Conservation (phyloP, 228 moss, liverwort and hornwort genomes). For the Sphagnum magellanicum region DNA sequence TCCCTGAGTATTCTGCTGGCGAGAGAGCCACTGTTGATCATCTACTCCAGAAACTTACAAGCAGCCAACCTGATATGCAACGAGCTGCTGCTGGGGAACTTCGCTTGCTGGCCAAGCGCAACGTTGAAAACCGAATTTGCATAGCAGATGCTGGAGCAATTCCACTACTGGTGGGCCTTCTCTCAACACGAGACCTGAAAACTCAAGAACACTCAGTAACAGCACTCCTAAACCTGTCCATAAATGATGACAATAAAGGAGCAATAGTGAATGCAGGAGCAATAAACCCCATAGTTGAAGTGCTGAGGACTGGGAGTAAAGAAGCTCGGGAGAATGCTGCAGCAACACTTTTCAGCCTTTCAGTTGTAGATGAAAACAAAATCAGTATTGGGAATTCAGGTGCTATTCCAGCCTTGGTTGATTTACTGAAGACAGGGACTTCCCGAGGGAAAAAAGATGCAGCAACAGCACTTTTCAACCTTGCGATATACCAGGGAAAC, state of each 20-base stretch:
- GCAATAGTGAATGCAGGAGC: neutral
- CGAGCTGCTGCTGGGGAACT: neutral
- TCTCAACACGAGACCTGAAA: neutral
- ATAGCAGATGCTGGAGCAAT: neutral
- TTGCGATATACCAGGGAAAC: neutral
- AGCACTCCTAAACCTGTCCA: neutral
- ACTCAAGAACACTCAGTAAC: neutral
- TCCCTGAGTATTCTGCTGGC: neutral
- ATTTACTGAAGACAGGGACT: neutral
- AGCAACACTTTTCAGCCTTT: neutral
- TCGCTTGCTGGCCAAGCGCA: neutral
- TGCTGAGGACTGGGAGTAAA: neutral
- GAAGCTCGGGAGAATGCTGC: neutral
- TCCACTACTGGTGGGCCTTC: neutral
- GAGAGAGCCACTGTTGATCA: neutral
- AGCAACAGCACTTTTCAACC: neutral
- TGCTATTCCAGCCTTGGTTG: neutral
- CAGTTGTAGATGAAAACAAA: neutral
- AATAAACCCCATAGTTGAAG: neutral
- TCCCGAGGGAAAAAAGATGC: neutral
- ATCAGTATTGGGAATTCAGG: neutral
- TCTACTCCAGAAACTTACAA: neutral
- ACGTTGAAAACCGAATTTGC: neutral
- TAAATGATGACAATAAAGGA: neutral
- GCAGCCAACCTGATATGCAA: neutral